These are phyloP conservation scores for Wickerhamomyces strasburgensis DNA, from an alignment of 805 yeast genomes.

Conservation along the genomic window DNA sequence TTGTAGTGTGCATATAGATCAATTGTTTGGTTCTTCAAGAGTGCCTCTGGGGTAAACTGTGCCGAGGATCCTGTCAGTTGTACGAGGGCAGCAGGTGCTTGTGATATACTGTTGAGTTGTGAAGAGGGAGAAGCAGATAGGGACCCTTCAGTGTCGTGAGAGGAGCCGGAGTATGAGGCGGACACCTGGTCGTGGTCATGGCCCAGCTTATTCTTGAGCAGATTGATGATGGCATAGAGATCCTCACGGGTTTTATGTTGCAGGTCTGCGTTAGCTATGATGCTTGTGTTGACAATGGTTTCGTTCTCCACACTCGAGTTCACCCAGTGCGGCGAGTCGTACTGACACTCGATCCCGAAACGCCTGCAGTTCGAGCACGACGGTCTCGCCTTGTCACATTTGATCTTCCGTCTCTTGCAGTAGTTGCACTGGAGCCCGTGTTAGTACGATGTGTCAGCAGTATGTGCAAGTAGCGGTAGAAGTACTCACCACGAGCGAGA, in stretches of 20 bases:
- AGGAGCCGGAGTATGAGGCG: too few relatives aligned
- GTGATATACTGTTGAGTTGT: neutral
- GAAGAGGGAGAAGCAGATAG: too few relatives aligned
- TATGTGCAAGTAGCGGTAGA: neutral
- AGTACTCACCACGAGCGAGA: neutral
- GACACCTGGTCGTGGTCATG: too few relatives aligned
- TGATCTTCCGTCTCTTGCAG: constrained; percentile 30
- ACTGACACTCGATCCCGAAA: constrained; percentile 16
- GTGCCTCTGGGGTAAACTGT: neutral
- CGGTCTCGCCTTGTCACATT: constrained; percentile 15
- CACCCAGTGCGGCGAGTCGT: constrained; percentile 9
- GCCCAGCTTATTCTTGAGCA: constrained; percentile 3
- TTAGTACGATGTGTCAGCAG: neutral
- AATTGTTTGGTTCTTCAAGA: constrained; percentile 3
- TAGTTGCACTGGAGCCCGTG: constrained; percentile 18
- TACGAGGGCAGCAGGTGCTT: neutral
- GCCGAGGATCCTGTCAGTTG: too few relatives aligned
- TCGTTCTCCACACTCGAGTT: constrained; percentile 1
- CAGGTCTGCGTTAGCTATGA: constrained; percentile 1
- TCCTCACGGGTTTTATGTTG: constrained; percentile 3
- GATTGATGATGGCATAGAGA: neutral
- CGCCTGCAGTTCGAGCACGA: constrained; percentile 24
- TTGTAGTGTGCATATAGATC: constrained; percentile 14
- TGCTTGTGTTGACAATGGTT: constrained; percentile 1
- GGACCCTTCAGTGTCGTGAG: too few relatives aligned